Conservation (phyloP, 164 flowering plant genomes). For the Tetrastigma voinierianum region DNA sequence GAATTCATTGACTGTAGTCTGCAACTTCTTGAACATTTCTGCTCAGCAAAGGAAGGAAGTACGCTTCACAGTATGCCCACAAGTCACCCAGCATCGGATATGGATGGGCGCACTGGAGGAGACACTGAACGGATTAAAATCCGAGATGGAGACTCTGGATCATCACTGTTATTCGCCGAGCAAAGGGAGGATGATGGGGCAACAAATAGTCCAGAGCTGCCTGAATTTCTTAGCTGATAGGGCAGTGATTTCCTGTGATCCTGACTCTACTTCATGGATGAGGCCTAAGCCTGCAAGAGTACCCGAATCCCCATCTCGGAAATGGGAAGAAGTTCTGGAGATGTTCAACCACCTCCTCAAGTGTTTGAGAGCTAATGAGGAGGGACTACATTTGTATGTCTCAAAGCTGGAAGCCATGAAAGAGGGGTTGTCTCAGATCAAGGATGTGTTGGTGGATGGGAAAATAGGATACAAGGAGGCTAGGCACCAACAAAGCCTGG, state of each 20-base stretch:
- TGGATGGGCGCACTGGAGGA: slow-evolving; percentile 62
- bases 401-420: slow-evolving; percentile 73
- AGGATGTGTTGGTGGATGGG: slow-evolving; percentile 63
- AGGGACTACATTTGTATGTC: slow-evolving; percentile 30
- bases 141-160: slow-evolving; percentile 42
- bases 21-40: slow-evolving; percentile 53
- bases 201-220: slow-evolving; percentile 64
- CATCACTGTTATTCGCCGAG: slow-evolving; percentile 4
- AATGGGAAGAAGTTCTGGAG: slow-evolving; percentile 74
- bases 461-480: slow-evolving; percentile 74
- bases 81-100: slow-evolving; percentile 69
- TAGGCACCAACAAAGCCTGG: slow-evolving; percentile 62
- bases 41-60: slow-evolving; percentile 70
- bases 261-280: slow-evolving; percentile 79
- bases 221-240: slow-evolving; percentile 47
- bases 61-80: slow-evolving; percentile 55
- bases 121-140: slow-evolving; percentile 52
- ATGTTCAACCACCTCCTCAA: slow-evolving; percentile 69
- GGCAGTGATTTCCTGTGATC: slow-evolving; percentile 32
- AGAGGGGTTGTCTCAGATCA: slow-evolving; percentile 84
- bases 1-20: slow-evolving; percentile 53
- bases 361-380: slow-evolving; percentile 40
- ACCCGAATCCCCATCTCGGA: slow-evolving; percentile 21
- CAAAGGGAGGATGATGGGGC: slow-evolving; percentile 39
- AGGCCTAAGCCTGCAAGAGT: slow-evolving; percentile 42